A percentile compares a stretch with the other conserved stretches of the same genome.
These are phyloP conservation scores for Leccinum disarticulatum DNA, from an alignment of 768 basidiomycete genomes.

Conservation along the genomic window DNA sequence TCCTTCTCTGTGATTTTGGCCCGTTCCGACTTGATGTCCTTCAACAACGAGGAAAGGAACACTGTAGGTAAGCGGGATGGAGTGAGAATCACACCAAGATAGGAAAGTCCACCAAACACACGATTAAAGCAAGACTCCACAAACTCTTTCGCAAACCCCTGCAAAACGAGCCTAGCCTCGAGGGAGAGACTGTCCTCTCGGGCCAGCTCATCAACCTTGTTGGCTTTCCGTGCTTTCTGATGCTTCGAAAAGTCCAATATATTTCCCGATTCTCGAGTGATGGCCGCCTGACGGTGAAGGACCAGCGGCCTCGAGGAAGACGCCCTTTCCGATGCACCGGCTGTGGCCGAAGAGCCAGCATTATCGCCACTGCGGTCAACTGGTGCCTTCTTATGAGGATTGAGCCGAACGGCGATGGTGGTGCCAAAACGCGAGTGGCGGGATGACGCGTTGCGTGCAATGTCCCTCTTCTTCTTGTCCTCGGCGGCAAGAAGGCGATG, in stretches of 20 bases:
- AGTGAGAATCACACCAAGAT: conserved; percentile 19
- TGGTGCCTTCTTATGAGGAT: conserved; percentile 48
- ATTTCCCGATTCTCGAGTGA: conserved; percentile 63
- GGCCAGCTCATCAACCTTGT: conserved; percentile 64
- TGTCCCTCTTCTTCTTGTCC: conserved; percentile 57
- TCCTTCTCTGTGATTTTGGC: conserved; percentile 95
- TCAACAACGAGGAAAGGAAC: conserved; percentile 83
- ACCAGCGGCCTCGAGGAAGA: conserved; percentile 57
- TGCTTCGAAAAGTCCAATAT: conserved; percentile 74
- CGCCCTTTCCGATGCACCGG: conserved; percentile 20
- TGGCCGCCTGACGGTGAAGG: conserved; percentile 82
- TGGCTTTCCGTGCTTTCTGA: conserved; percentile 56
- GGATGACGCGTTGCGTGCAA: conserved; percentile 58
- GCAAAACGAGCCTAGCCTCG: conserved; percentile 64
- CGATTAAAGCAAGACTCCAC: conserved; percentile 87
- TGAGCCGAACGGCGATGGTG: conserved; percentile 79
- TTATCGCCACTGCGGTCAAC: conserved; percentile 21
- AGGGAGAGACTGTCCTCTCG: conserved; percentile 65
- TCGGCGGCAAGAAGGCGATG: conserved; percentile 78
- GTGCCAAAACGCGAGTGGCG: conserved; percentile 97
- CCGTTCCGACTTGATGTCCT: conserved; percentile 91
- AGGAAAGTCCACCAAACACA: conserved; percentile 40
- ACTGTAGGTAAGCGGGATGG: conserved; percentile 43
- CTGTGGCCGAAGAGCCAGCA: conserved; percentile 22
- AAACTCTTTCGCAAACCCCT: conserved; percentile 70